phyloP scores from a whole-genome alignment of 179 eudicot species.

The Drosera spatulata region DNA sequence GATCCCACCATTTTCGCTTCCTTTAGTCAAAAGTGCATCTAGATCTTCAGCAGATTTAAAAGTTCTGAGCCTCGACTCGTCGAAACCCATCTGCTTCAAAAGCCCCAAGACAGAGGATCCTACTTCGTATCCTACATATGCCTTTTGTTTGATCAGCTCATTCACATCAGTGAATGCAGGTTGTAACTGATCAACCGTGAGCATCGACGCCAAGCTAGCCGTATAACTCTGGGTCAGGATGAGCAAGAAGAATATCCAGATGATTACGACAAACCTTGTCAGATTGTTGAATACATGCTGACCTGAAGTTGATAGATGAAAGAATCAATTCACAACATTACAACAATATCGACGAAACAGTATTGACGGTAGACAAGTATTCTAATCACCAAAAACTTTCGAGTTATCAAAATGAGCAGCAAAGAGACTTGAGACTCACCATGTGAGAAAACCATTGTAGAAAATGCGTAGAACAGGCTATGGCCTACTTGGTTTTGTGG shows the following conservation, averaged over 20 bases:
- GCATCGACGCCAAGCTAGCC: conserved; percentile 44
- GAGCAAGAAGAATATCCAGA: conserved; percentile 46
- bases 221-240: conserved; percentile 48
- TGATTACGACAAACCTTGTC: conserved; percentile 38
- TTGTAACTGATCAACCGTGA: conserved; percentile 35
- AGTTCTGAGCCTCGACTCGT: no score
- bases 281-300: conserved; percentile 35
- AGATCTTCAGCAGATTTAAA: no score
- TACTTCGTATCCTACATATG: conserved; percentile 25
- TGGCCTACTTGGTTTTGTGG: conserved; percentile 25
- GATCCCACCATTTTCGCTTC: no score
- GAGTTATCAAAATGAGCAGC: no score
- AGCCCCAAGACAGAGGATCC: neutral
- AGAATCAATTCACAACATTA: no score
- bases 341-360: neutral
- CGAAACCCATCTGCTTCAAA: no score
- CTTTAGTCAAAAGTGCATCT: no score
- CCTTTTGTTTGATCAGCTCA: conserved; percentile 14
- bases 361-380: no score
- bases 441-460: conserved; percentile 38
- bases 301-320: conserved; percentile 10
- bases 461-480: conserved; percentile 33
- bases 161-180: conserved; percentile 20
- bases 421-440: conserved; percentile 14
- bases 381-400: no score